Percentiles rank a stretch among this genome's conserved stretches.
phyloP scores from a whole-genome alignment of 495 filamentous ascomycete genomes.

The Xylona heveae region DNA sequence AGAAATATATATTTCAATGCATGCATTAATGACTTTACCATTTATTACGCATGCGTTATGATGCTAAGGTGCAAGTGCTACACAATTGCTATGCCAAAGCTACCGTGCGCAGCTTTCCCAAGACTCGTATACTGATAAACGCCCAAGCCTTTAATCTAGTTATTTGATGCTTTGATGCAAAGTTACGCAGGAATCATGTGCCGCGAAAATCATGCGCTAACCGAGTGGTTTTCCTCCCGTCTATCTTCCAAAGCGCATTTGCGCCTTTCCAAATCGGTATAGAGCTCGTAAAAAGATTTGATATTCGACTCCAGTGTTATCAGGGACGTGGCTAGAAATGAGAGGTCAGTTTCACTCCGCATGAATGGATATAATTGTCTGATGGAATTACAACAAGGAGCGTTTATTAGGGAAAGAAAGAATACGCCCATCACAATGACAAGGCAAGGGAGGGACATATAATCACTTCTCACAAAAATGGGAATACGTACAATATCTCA shows the following conservation, averaged over 20 bases:
- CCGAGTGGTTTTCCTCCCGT: background rate
- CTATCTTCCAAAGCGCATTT: conserved; percentile 76
- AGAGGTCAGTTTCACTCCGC: background rate
- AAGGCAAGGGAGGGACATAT: background rate
- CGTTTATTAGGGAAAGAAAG: background rate
- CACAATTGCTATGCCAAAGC: too few relatives aligned
- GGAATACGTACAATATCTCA: conserved; percentile 47
- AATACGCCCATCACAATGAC: background rate
- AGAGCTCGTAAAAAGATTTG: conserved; percentile 76
- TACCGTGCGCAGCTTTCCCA: too few relatives aligned
- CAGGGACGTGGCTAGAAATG: conserved; percentile 28
- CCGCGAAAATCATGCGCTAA: too few relatives aligned
- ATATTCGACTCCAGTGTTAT: conserved; percentile 68
- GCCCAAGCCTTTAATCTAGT: too few relatives aligned
- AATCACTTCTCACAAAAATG: background rate
- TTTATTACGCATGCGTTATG: too few relatives aligned
- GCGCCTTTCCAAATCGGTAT: conserved; percentile 64
- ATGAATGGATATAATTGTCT: too few relatives aligned
- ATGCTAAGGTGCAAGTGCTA: too few relatives aligned
- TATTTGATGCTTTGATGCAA: too few relatives aligned
- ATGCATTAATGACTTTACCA: too few relatives aligned
- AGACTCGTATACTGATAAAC: too few relatives aligned
- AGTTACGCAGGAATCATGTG: too few relatives aligned
- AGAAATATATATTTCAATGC: too few relatives aligned
- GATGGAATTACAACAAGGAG: background rate